Evolutionary conservation across 257 asterid genomes (phyloP), one percentile per base, ranked within the genome.

Genomic region (Haberlea rhodopensis): DNA sequence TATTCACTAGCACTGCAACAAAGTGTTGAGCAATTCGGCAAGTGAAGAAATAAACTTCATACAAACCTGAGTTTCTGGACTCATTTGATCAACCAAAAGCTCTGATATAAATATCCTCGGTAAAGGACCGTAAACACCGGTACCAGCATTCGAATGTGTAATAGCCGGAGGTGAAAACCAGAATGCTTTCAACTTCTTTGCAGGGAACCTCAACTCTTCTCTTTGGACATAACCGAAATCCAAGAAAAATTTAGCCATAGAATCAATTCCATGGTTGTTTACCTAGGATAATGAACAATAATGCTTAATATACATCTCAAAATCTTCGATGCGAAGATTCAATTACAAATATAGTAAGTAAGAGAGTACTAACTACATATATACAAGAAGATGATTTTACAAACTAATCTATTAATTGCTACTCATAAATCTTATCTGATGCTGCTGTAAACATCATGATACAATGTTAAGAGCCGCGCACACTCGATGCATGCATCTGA

Each of bases 101-200:
- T 94, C 97, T 7, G 99, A 89, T 76, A 94, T 87, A 71, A 89
- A 94, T 71, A 94, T 85, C 82, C 99, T 85, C 13, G 99, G 99
- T 49, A 89, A 80, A 23, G 97, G 97, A 21, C 97, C 97, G 49
- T 80, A 45, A 71, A 82, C 82, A 45, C 95, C 84, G 20, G 60
- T 68, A 45, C 91, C 91, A 27, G 20, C 71, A 67, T 63, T 69
- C 6, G 78, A 68, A 66, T 40, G 29, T 53, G 62, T 67, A 53
- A 64, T 40, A 21, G 40, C 27, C 0, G 96, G 96, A 16, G 99
- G 97, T 28, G 99, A 84, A 77, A 87, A 94, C 96, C 96, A 94
- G 68, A 71, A 87, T 1, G 99, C 97, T 73, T 83, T 94, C 82
- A 94, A 65, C 81, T 90, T 94, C 80, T 94, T 94, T 23, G 95